Base-by-base conservation (phyloP, 148 eudicot species). In the Spergularia marina region DNA sequence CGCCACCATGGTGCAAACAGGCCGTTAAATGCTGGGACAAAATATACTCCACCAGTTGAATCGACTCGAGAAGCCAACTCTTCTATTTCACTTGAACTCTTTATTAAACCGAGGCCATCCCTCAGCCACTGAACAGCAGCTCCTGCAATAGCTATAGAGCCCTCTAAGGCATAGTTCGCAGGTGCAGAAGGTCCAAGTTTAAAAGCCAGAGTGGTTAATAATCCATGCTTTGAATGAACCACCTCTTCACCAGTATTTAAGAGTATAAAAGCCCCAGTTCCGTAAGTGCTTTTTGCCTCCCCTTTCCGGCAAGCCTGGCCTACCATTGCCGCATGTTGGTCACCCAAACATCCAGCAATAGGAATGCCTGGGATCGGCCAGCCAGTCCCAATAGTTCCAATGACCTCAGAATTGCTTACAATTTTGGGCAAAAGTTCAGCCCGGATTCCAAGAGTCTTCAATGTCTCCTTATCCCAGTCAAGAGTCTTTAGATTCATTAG, bases 1-100 rank as follows among this genome's bases (percentile, higher is more conserved):
- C 99, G 90, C 99, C 99, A 96, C 98, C 98, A 96, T n/a, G 99
- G 99, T 71, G 99, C 99, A 85, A 91, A 96, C 74, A 92, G 74
- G 62, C 99, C 99, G 77, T 92, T 96, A 66, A 96, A 96, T 9
- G 99, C 99, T 0, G 99, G 99, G 47, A 96, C 99, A 79, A 96
- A 96, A 78, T 96, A 96, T 1, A 96, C 97, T 10, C 99, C 99
- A 10, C 99, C 99, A 0, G 88, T 84, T 7, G 98, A 88, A 17
- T 91, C 93, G 68, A 96, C 99, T 76, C 82, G 74, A n/a, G 77
- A 68, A 34, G 99, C 99, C 87, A 96, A 79, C 20, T 86, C 92
- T 81, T 96, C 99, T 72, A 96, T 92, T 77, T 96, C 99, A 73
- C 86, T 79, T 0, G 99, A 97, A 72, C 76, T 88, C 16, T 73